Evolutionary conservation across 2,329 filamentous ascomycete species (phyloP), one percentile per base, ranked within the genome.

Genomic region (Monascus ruber): DNA sequence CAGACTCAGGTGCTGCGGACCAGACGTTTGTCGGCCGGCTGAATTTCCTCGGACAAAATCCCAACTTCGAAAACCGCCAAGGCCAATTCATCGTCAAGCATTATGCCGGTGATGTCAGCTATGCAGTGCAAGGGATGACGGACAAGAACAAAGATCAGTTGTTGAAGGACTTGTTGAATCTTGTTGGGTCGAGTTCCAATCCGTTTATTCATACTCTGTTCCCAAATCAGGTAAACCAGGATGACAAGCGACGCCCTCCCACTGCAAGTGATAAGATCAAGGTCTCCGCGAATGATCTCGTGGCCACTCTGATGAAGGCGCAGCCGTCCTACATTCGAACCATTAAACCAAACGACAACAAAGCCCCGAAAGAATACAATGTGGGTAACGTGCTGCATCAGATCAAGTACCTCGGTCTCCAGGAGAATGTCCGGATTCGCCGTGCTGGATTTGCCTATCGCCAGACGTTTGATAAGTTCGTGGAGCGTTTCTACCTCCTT

Each of bases 131-230:
- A 41, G 91, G 91, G 43, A 98, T 98, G 71, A 98, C 91, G 1
- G 91, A 98, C 63, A 98, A 98, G 74, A 98, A 96, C 72, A 98
- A 96, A 72, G 91, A 98, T 57, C 86, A 93, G 63, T 72, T 98
- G 34, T 71, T 96, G 42, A 98, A 98, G 69, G 91, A 94, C 51
- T 70, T 98, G 33, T 74, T 96, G 37, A 89, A 85, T 56, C 72
- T 98, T 31, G 83, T 94, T 54, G 81, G 82, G 45, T 77, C 79
- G 49, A 95, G 87, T 56, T 75, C 78, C 42, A 96, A 96, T 64
- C 65, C 70, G 11, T 98, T 96, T 52, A 70, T 96, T 6, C 89
- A 94, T 55, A 79, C 77, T 0, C 61, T 98, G 1, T 98, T 98
- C 73, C 91, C 91, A 24, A 69, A 94, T 48, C 79, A 94, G 59